Evolutionary conservation across 2,329 filamentous ascomycete genomes (phyloP), one percentile per base, ranked within the genome.

Genomic region (Amauroascus verrucosus): DNA sequence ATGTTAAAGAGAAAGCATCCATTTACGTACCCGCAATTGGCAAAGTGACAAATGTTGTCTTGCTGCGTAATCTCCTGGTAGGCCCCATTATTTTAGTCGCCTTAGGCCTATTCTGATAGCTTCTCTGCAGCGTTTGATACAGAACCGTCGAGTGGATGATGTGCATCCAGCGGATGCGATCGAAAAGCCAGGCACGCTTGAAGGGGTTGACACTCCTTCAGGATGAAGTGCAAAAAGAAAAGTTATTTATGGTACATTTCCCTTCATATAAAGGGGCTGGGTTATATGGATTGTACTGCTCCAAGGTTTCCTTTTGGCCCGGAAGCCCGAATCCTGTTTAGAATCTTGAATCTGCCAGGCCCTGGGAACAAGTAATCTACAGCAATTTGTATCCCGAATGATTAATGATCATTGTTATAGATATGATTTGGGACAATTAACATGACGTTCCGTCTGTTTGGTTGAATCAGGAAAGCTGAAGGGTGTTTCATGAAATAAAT

Each of bases 21-120:
- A 95, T 98, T 63, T 98, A 96, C 63, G 90, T 97, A 16, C 93
- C 93, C 1, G 93, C 91, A 0, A 94, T 96, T 60, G 93, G 93
- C 62, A 98, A 97, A 75, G 91, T 97, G 46, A 98, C 93, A 0
- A 97, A 97, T 67, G 87, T 91, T 14, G 84, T 96, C 32, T 73
- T 98, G 55, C 74, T 97, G 64, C 78, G 93, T 54, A 98, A 98
- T 66, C 72, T 97, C 33, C 77, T 97, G 65, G 87, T 93, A 73
- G 72, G 84, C 79, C 26, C 7, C 11, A 13, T 16, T 11, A 8
- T 41, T 6, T n/a, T 33, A 18, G 37, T 28, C 8, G 22, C 30
- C 38, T 50, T 24, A 37, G 35, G n/a, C 40, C 20, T 7, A n/a
- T n/a, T 30, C 48, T 49, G 26, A 48, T 22, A 18, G 11, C 6